Base-by-base conservation (phyloP, 768 basidiomycete genomes). In the Plicaturopsis crispa region DNA sequence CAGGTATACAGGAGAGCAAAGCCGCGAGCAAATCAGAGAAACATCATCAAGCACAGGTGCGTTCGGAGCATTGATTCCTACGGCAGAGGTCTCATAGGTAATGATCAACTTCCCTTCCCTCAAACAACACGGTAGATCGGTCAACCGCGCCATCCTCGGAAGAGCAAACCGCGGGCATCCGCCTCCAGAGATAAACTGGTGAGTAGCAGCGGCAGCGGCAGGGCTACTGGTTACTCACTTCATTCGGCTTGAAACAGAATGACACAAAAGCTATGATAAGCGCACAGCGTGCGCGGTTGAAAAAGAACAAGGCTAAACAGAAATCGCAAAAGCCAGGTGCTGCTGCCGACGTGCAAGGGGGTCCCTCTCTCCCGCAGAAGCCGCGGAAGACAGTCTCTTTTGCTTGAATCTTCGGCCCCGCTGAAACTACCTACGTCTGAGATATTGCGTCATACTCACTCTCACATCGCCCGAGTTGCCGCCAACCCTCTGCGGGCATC, bases 1-100 rank as follows among this genome's bases (percentile, higher is more conserved):
- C 57, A n/a, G 51, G 50, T 23, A 49, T 45, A 12, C 67, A 73
- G 43, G 74, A 77, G 53, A 50, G 70, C 48, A 72, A 66, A 39
- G 45, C 59, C 5, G 51, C 55, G 36, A 55, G 46, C 6, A 73
- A 63, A 49, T 54, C 53, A 36, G 60, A 62, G 47, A 71, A 59
- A 48, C 60, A 55, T 45, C 66, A 60, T 33, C 59, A 55, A 44
- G 40, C 55, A 48, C 63, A 67, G 67, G 70, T 66, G 38, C 43
- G 48, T 49, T 36, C 31, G n/a, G n/a, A n/a, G n/a, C n/a, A n/a
- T n/a, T n/a, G n/a, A n/a, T n/a, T n/a, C n/a, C n/a, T n/a, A n/a
- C n/a, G 23, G 21, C 28, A 20, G n/a, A 7, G 24, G 17, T 17
- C 19, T 32, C 22, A 16, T 24, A 44, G 44, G 11, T 31, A 34